Evolutionary conservation across 805 yeast species (phyloP).

Genomic region (Yamadazyma nakazawae): DNA sequence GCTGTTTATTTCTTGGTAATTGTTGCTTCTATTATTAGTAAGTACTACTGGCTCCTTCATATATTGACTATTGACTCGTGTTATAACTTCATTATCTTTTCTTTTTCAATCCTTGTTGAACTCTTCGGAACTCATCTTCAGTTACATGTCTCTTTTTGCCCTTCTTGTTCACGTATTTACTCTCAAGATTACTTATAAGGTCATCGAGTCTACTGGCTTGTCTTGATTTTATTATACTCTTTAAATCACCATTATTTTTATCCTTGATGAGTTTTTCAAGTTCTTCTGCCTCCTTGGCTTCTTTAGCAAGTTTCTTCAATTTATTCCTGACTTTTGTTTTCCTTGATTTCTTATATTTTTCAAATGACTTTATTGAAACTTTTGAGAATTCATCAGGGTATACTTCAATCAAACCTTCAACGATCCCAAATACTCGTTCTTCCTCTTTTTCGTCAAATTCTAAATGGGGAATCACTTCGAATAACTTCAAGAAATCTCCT

Average conservation of each 20-base stretch:
- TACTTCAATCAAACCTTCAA: slow-evolving; percentile 41
- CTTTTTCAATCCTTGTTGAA: slow-evolving; percentile 38
- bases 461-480: slow-evolving; percentile 76
- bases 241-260: slow-evolving; percentile 38
- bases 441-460: slow-evolving; percentile 62
- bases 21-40: neutral
- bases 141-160: slow-evolving; percentile 38
- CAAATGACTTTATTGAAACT: slow-evolving; percentile 41
- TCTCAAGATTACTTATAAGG: slow-evolving; percentile 46
- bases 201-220: slow-evolving; percentile 42
- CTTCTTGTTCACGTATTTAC: slow-evolving; percentile 44
- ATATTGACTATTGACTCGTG: neutral
- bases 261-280: slow-evolving; percentile 37
- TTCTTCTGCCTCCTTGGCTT: slow-evolving; percentile 61
- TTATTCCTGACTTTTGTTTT: slow-evolving; percentile 46
- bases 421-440: slow-evolving; percentile 51
- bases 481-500: slow-evolving; percentile 68
- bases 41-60: slow-evolving; percentile 3
- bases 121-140: slow-evolving; percentile 50
- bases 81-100: slow-evolving; percentile 13
- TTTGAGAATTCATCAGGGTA: slow-evolving; percentile 32
- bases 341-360: slow-evolving; percentile 48
- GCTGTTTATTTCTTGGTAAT: too few species aligned
- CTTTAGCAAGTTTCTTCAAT: slow-evolving; percentile 52
- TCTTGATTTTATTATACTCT: slow-evolving; percentile 48